Conservation (phyloP, 805 yeast genomes). For the Saccharomycopsis malanga region DNA sequence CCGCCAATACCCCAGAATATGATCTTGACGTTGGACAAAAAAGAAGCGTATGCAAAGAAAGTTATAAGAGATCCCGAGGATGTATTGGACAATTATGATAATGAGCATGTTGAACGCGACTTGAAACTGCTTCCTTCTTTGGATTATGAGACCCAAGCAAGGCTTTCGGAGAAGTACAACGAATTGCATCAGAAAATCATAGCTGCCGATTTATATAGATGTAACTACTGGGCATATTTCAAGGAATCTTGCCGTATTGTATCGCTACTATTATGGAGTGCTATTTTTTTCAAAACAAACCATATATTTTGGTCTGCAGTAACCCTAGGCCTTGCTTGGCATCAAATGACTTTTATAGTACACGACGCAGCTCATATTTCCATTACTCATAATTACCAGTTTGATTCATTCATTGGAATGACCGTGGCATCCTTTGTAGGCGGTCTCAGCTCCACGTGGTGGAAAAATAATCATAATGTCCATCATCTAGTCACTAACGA, state of each 20-base stretch:
- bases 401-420: conserved; percentile 70
- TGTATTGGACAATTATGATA: conserved; percentile 52
- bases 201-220: conserved; percentile 57
- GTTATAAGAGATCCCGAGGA: conserved; percentile 50
- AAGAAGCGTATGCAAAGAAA: conserved; percentile 24
- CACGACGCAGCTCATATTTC: conserved; percentile 89
- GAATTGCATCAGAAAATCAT: conserved; percentile 50
- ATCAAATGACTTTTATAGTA: conserved; percentile 78
- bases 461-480: conserved; percentile 92
- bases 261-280: conserved; percentile 44
- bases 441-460: conserved; percentile 90
- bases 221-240: conserved; percentile 68
- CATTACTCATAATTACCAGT: conserved; percentile 70
- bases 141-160: conserved; percentile 59
- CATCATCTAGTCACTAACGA: conserved; percentile 89
- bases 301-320: conserved; percentile 53
- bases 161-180: conserved; percentile 50
- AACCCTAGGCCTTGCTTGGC: conserved; percentile 75
- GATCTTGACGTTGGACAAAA: conserved; percentile 34
- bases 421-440: conserved; percentile 72
- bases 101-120: conserved; percentile 47
- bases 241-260: conserved; percentile 59
- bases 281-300: conserved; percentile 39
- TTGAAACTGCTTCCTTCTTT: conserved; percentile 51
- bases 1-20: conserved; percentile 48